These are phyloP conservation scores for Parsonsia alboflavescens DNA, from an alignment of 257 asterid species.

Conservation along the genomic window DNA sequence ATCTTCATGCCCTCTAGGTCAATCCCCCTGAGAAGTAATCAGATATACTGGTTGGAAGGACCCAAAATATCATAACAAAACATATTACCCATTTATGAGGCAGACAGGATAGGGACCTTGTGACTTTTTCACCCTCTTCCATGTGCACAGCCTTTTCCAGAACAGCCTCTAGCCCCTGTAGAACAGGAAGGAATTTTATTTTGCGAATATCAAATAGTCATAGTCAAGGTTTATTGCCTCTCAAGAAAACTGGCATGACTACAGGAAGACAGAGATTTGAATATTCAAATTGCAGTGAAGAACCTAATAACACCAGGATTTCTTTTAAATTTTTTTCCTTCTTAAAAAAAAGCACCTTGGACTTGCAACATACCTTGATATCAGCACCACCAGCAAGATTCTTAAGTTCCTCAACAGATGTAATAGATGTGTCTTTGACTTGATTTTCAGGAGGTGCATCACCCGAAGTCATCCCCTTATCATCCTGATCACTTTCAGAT, in stretches of 20 bases:
- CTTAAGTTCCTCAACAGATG: slow-evolving; percentile 77
- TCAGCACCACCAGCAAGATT: slow-evolving; percentile 80
- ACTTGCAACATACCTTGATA: slow-evolving; percentile 59
- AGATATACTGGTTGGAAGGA: slow-evolving; percentile 28
- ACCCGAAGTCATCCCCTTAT: slow-evolving; percentile 36
- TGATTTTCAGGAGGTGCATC: slow-evolving; percentile 42
- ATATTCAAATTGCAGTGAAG: not conserved
- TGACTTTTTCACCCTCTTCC: slow-evolving; percentile 84
- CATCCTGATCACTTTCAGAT: slow-evolving; percentile 52
- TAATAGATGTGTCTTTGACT: slow-evolving; percentile 45
- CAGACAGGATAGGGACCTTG: slow-evolving; percentile 44
- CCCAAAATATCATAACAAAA: slow-evolving; percentile 1
- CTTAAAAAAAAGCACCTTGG: slow-evolving; percentile 13
- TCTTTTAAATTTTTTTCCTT: not conserved
- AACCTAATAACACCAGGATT: slow-evolving; percentile 10
- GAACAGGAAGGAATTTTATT: slow-evolving; percentile 16
- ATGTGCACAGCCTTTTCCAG: slow-evolving; percentile 94
- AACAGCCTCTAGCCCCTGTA: slow-evolving; percentile 96
- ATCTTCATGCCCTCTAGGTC: slow-evolving; percentile 63
- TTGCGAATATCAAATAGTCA: not conserved
- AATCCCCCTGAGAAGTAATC: slow-evolving; percentile 52
- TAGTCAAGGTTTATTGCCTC: not conserved
- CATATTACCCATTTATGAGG: slow-evolving; percentile 6
- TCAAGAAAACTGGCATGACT: not conserved
- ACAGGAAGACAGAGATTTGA: not conserved